phyloP scores from a whole-genome alignment of 2,329 filamentous ascomycete genomes.

The Dactylellina haptotyla region DNA sequence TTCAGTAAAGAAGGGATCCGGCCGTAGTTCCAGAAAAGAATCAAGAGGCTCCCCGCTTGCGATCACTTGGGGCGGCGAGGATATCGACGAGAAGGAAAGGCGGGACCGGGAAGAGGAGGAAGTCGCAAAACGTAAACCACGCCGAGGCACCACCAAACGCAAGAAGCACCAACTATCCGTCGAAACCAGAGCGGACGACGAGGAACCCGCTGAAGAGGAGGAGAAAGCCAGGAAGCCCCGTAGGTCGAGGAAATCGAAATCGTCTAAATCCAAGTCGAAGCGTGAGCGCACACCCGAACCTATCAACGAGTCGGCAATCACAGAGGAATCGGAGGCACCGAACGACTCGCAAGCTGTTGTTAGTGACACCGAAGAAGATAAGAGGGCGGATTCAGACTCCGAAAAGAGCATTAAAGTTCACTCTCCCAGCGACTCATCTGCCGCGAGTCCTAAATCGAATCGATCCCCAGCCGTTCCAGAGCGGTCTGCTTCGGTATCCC shows the following conservation, averaged over 20 bases:
- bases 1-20: slow-evolving; percentile 50
- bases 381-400: slow-evolving; percentile 29
- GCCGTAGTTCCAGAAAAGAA: slow-evolving; percentile 42
- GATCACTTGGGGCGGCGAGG: slow-evolving; percentile 52
- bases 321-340: slow-evolving; percentile 38
- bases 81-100: slow-evolving; percentile 45
- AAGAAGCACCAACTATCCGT: slow-evolving; percentile 51
- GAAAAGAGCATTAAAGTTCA: slow-evolving; percentile 49
- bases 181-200: slow-evolving; percentile 49
- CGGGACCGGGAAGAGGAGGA: slow-evolving; percentile 34
- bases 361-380: slow-evolving; percentile 41
- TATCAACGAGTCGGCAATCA: slow-evolving; percentile 46
- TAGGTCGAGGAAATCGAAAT: slow-evolving; percentile 39
- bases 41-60: slow-evolving; percentile 50
- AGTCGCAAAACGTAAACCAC: slow-evolving; percentile 19
- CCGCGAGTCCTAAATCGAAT: slow-evolving; percentile 15
- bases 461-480: slow-evolving; percentile 7
- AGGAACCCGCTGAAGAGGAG: slow-evolving; percentile 26
- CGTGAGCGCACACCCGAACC: slow-evolving; percentile 30
- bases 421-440: slow-evolving; percentile 35
- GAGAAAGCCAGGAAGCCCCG: slow-evolving; percentile 28
- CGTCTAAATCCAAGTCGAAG: slow-evolving; percentile 32
- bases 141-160: slow-evolving; percentile 23
- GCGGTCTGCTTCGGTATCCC: slow-evolving; percentile 34
- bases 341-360: slow-evolving; percentile 50